phyloP scores from a whole-genome alignment of 2,329 filamentous ascomycete species.

The Blastomyces parvus region DNA sequence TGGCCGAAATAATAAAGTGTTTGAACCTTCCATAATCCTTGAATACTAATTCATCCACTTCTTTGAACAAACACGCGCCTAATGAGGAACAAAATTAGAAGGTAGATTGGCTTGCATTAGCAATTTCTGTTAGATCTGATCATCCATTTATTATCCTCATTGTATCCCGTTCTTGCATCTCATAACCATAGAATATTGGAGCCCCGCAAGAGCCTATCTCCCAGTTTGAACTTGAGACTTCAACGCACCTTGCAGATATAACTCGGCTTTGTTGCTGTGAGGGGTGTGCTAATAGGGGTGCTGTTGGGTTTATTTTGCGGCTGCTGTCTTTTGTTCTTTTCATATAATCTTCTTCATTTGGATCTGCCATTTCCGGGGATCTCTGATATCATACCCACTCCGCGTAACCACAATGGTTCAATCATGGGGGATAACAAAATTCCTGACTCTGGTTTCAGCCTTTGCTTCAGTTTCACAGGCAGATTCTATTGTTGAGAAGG shows the following conservation, averaged over 20 bases:
- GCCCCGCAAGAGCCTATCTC: background rate
- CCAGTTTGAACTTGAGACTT: background rate
- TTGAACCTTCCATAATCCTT: background rate
- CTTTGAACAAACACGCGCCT: background rate
- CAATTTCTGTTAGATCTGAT: background rate
- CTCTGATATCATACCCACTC: constrained; percentile 8
- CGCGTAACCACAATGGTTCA: constrained; percentile 11
- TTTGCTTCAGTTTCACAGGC: constrained; percentile 47
- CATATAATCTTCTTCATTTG: background rate
- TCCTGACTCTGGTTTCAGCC: constrained; percentile 34
- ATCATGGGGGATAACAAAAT: constrained; percentile 30
- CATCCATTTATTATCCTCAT: background rate
- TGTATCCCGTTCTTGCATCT: background rate
- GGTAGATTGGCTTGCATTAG: background rate
- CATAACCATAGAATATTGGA: background rate
- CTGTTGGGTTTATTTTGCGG: background rate
- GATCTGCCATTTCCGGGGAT: background rate
- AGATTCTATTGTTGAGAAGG: constrained; percentile 58
- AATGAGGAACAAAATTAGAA: background rate
- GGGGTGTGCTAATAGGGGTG: background rate
- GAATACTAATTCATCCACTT: background rate
- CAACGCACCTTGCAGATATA: background rate
- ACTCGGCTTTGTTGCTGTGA: background rate
- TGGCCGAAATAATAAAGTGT: constrained; percentile 13
- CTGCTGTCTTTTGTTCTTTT: background rate